Evolutionary conservation across 2,329 filamentous ascomycete genomes (phyloP), one percentile per base, ranked within the genome.

Genomic region (Ophiostoma ips): DNA sequence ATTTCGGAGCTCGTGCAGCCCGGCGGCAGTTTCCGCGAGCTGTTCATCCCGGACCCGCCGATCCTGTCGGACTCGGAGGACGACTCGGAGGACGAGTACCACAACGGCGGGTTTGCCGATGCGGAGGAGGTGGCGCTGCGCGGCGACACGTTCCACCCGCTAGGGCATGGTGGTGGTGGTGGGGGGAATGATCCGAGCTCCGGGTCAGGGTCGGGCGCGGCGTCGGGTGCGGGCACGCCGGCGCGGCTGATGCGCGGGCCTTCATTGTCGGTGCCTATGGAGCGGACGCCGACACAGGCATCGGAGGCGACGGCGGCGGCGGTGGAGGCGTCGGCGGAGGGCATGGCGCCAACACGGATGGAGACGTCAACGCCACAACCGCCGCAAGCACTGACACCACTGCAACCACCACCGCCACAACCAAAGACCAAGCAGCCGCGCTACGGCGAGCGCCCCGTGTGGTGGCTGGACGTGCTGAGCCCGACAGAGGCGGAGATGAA

Each of bases 401-500:
- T 30, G 8, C 24, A 43, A 9, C 11, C 12, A 5, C 30, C 33
- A 24, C 12, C 16, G 11, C 5, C 31, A 18, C 44, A 13, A 16
- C 18, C 3, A 15, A 10, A 35, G 31, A 13, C 13, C n/a, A 45
- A 45, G 30, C 43, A 68, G 50, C 60, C 65, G 6, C 58, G 73
- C 50, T 83, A 81, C 56, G 90, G 90, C 1, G 84, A 92, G 24
- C 80, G 89, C 6, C 92, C 92, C 5, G 89, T 92, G 0, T 98
- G 92, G 78, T 98, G 92, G 92, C 76, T 98, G 4, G 92, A 98
- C 65, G 79, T 98, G 5, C 72, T 95, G 21, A 86, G 79, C 41
- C 92, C 92, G 1, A 95, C 89, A 0, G 89, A 96, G 60, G 80
- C 82, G 0, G 92, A 98, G 66, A 96, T 98, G 92, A 90, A 89